Base-by-base conservation (phyloP, 768 basidiomycete genomes). In the Paxillus rubicundulus region DNA sequence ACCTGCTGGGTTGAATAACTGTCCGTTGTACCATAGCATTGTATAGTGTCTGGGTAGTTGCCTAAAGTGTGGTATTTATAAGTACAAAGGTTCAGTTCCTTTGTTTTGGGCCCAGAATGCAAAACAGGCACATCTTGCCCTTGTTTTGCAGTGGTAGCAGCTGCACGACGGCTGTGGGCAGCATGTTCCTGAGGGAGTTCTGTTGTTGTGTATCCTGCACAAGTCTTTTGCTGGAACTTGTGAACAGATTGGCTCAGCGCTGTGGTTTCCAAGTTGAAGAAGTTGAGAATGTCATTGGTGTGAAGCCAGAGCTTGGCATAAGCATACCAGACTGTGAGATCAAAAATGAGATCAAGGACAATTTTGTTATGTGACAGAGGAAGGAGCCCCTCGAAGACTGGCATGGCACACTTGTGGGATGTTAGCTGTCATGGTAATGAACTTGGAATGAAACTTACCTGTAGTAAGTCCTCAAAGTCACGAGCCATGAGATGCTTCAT, bases 391-490 rank as follows among this genome's bases (percentile, higher is more conserved):
- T 63, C 47, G 3, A 63, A 57, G 2, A 38, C 38, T 0, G 61
- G 58, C 0, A 65, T 34, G 0, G 42, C 36, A 28, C 62, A 64
- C 55, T 63, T 14, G 12, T 9, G 4, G 33, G 7, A 48, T 32
- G 32, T 32, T 10, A 32, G 32, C 32, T 2, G 32, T 9, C 13
- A 5, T 13, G 33, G 7, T 4, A 13, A 6, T 24, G 10, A 33
- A 33, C 9, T 4, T 2, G 33, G 12, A 5, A 33, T 33, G 3
- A 2, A 12, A 33, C 12, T 12, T 4, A 33, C 60, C 61, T 74
- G 74, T 0, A 75, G 50, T 0, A 76, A 50, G 41, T 77, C 74
- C 32, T 77, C 69, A 44, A 66, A 77, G 37, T 77, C 72, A 5
- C 63, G 56, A 0, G 70, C 76, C 2, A 69, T 71, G 1, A 73